Evolutionary conservation across 2,329 filamentous ascomycete genomes (phyloP), one percentile per base, ranked within the genome.

Genomic region (Neonectria ditissima): DNA sequence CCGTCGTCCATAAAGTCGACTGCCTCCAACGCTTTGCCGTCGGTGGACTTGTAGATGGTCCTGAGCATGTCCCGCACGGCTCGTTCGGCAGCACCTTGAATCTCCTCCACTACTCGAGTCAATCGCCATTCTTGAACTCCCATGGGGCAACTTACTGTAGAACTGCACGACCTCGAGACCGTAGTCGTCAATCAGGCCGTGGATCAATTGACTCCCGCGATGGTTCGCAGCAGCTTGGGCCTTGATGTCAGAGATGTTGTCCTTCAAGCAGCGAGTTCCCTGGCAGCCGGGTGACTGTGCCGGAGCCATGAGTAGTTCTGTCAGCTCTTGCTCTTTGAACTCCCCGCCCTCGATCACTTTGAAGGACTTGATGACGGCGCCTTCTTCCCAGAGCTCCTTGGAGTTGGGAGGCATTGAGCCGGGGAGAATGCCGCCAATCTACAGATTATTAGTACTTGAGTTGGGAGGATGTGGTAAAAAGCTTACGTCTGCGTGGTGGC

Each of bases 1-100:
- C 92, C 92, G 67, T 95, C 92, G 73, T 95, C 92, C 92, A 95
- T 94, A 77, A 89, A 91, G 72, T 95, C 92, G 4, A 89, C 81
- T 0, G 92, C 91, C 14, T 86, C 86, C 1, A 95, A 81, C 43
- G 91, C 87, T 59, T 88, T 84, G 2, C 91, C 91, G 69, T 88
- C 84, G 69, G 93, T 93, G 5, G 88, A 84, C 72, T 86, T 86
- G 74, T 88, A 84, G 8, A 94, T 88, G 4, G 87, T 84, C 70
- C 91, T 92, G 51, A 95, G 83, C 4, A 95, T 83, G 56, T 88
- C 88, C 32, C 91, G 84, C 0, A 95, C 92, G 45, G 88, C 91
- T 3, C 87, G 81, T 75, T 94, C 92, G 1, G 92, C 92, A 59
- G 93, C 94, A 55, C 87, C 84, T 76, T 95, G 92, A 63, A 95